Evolutionary conservation across 164 flowering plant species (phyloP).

Genomic region (Warburgia ugandensis): DNA sequence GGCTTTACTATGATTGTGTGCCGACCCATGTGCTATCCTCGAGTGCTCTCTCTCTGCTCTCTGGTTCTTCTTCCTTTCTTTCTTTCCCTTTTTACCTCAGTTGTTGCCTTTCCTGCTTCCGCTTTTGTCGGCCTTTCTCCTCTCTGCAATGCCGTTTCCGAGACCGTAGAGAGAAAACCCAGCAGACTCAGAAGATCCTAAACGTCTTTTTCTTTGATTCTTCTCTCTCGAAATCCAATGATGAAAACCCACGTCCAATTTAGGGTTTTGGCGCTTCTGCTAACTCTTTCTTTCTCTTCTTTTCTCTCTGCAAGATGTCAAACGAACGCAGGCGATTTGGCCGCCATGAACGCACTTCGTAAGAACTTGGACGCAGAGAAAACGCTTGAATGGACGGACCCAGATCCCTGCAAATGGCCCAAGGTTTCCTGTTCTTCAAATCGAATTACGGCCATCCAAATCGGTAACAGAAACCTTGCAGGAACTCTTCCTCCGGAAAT

Average conservation of each 20-base stretch:
- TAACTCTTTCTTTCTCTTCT: background rate
- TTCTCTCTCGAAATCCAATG: too few relatives aligned
- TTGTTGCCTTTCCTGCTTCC: too few relatives aligned
- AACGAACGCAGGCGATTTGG: conserved; percentile 1
- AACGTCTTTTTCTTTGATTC: too few relatives aligned
- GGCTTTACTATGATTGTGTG: background rate
- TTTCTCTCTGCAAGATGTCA: background rate
- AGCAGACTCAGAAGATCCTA: too few relatives aligned
- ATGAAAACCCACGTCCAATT: too few relatives aligned
- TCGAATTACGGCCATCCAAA: conserved; percentile 67
- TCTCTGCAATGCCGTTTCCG: too few relatives aligned
- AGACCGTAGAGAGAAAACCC: too few relatives aligned
- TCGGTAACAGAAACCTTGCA: conserved; percentile 39
- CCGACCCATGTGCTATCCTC: background rate
- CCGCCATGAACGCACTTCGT: conserved; percentile 5
- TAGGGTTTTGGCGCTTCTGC: background rate
- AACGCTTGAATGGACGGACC: conserved; percentile 7
- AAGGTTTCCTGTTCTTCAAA: conserved; percentile 42
- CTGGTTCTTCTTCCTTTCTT: too few relatives aligned
- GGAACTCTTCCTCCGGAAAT: conserved; percentile 61
- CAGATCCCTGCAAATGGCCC: conserved; percentile 71
- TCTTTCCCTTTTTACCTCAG: too few relatives aligned
- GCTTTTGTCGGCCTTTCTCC: too few relatives aligned
- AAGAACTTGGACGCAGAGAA: conserved; percentile 4
- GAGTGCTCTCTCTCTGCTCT: too few relatives aligned